A percentile compares a stretch with the other conserved stretches of the same genome.
phyloP scores from a whole-genome alignment of 2,329 filamentous ascomycete genomes.

The Fusarium incarnatum region DNA sequence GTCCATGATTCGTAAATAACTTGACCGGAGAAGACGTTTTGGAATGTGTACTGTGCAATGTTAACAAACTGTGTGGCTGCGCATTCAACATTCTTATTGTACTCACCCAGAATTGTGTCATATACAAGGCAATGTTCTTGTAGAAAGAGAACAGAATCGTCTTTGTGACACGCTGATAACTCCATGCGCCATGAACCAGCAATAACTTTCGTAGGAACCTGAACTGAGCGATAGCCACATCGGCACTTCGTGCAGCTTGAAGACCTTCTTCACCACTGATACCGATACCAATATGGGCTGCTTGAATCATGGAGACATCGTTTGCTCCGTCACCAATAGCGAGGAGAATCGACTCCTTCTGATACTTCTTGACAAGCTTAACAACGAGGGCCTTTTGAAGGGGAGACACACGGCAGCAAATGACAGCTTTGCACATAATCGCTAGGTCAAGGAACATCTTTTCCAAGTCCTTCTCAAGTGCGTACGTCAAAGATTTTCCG shows the following conservation, averaged over 20 bases:
- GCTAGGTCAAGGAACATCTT: slow-evolving; percentile 94
- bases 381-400: slow-evolving; percentile 97
- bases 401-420: slow-evolving; percentile 96
- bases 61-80: slow-evolving; percentile 28
- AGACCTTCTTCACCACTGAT: slow-evolving; percentile 98
- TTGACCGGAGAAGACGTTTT: slow-evolving; percentile 97
- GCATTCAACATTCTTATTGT: not conserved
- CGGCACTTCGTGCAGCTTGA: slow-evolving; percentile 93
- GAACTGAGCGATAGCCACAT: slow-evolving; percentile 96
- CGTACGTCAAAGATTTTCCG: slow-evolving; percentile 93
- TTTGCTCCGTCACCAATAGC: slow-evolving; percentile 98
- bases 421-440: slow-evolving; percentile 97
- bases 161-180: slow-evolving; percentile 96
- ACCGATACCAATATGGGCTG: slow-evolving; percentile 95
- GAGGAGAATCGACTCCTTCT: slow-evolving; percentile 89
- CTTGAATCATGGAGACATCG: slow-evolving; percentile 99
- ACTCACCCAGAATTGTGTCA: slow-evolving; percentile 98
- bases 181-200: slow-evolving; percentile 96
- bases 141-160: slow-evolving; percentile 99
- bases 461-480: slow-evolving; percentile 92
- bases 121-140: slow-evolving; percentile 98
- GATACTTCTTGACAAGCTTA: slow-evolving; percentile 93
- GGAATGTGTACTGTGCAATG: slow-evolving; percentile 83
- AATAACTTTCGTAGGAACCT: slow-evolving; percentile 93
- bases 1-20: slow-evolving; percentile 99